Conservation (phyloP, 2,329 filamentous ascomycete species). For the Alternaria metachromatica region DNA sequence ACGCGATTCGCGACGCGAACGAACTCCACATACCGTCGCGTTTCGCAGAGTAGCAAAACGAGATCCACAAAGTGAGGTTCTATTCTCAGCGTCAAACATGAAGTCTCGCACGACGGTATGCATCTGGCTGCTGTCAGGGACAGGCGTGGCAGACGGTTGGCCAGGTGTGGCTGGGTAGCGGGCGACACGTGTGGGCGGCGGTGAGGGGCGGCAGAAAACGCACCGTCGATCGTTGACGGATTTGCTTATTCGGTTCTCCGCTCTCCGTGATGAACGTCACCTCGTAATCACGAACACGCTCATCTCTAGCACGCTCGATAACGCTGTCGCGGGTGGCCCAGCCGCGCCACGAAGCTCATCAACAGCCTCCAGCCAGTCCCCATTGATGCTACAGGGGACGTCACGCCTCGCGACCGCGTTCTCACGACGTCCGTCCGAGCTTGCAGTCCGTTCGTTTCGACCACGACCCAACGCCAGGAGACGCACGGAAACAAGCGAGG, state of each 20-base stretch:
- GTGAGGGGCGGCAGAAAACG: constrained; percentile 8
- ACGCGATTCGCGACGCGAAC: constrained; percentile 13
- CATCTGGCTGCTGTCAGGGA: constrained; percentile 6
- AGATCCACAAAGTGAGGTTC: not conserved
- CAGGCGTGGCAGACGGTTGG: not conserved
- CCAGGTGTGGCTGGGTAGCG: not conserved
- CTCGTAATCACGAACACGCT: constrained; percentile 15
- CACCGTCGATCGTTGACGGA: constrained; percentile 4
- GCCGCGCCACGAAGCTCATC: not conserved
- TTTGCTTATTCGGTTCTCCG: constrained; percentile 19
- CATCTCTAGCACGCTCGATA: constrained; percentile 4
- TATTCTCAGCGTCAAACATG: constrained; percentile 6
- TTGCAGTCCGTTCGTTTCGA: constrained; percentile 17
- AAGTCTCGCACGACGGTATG: not conserved
- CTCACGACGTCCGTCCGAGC: constrained; percentile 12
- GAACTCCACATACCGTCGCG: not conserved
- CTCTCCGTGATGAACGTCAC: constrained; percentile 19
- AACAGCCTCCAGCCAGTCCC: not conserved
- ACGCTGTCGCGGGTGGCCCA: constrained; percentile 1
- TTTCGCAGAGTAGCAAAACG: constrained; percentile 8
- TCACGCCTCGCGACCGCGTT: not conserved
- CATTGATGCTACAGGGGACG: not conserved
- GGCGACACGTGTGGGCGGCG: constrained; percentile 9
- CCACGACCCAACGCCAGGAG: constrained; percentile 11
- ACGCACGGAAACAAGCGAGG: constrained; percentile 14